A percentile compares a stretch with the other conserved stretches of the same genome.
Evolutionary conservation across 495 filamentous ascomycete species (phyloP).

Genomic region (Amniculicola lignicola): DNA sequence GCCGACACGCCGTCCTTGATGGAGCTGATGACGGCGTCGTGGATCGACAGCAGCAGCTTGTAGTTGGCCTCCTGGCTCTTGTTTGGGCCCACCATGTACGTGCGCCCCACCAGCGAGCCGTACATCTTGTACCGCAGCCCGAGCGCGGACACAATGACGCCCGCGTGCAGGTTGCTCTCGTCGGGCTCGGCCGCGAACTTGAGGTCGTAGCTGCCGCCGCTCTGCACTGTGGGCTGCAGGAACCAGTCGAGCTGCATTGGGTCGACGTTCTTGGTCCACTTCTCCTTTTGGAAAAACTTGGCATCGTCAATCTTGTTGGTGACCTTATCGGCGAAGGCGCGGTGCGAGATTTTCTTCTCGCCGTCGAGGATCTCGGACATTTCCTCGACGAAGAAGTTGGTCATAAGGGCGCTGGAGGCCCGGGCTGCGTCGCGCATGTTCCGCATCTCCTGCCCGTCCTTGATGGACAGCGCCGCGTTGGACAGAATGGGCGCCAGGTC

Average conservation of each 20-base stretch:
- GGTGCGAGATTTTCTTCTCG: slow-evolving; percentile 94
- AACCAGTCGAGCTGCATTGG: slow-evolving; percentile 90
- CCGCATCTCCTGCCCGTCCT: slow-evolving; percentile 88
- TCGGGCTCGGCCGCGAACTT: slow-evolving; percentile 71
- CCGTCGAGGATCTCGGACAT: slow-evolving; percentile 94
- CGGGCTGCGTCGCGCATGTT: slow-evolving; percentile 89
- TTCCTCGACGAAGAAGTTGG: slow-evolving; percentile 91
- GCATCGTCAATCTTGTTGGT: slow-evolving; percentile 84
- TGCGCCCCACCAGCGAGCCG: slow-evolving; percentile 81
- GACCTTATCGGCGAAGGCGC: slow-evolving; percentile 74
- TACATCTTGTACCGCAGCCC: slow-evolving; percentile 94
- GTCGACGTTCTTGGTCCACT: slow-evolving; percentile 83
- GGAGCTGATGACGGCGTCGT: slow-evolving; percentile 82
- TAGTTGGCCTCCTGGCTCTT: slow-evolving; percentile 88
- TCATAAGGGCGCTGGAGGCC: slow-evolving; percentile 87
- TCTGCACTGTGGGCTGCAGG: slow-evolving; percentile 86
- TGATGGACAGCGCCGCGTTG: slow-evolving; percentile 79
- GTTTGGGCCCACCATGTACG: slow-evolving; percentile 94
- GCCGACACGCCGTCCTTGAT: slow-evolving; percentile 80
- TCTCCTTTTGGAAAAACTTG: slow-evolving; percentile 88
- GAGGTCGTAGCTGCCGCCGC: slow-evolving; percentile 91
- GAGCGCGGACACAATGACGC: slow-evolving; percentile 86
- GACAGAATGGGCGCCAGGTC: slow-evolving; percentile 83
- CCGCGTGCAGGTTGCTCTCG: slow-evolving; percentile 80
- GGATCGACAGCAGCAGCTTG: slow-evolving; percentile 80